Evolutionary conservation across 140 eudicot species (phyloP).

Genomic region (Stevia rebaudiana): DNA sequence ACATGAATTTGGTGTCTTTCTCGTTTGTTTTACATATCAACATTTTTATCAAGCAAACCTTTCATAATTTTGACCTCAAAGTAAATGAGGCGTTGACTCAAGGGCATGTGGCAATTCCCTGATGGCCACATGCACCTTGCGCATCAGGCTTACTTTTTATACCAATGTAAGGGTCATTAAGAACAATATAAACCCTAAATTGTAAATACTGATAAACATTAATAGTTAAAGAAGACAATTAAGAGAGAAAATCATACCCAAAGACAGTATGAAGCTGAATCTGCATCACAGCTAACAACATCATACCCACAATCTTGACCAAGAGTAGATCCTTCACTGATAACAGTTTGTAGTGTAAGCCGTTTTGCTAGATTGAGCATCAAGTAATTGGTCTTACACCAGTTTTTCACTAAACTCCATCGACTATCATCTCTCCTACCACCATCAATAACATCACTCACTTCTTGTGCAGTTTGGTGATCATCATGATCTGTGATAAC

Average conservation of each 20-base stretch:
- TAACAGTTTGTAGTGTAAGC: conserved; percentile 37
- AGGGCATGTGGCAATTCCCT: no score
- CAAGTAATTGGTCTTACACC: conserved; percentile 44
- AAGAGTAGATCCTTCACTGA: conserved; percentile 41
- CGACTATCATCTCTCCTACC: conserved; percentile 19
- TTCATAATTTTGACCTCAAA: no score
- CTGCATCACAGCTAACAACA: conserved; percentile 43
- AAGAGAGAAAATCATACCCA: conserved; percentile 49
- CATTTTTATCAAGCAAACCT: no score
- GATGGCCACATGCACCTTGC: no score
- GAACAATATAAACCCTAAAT: not conserved
- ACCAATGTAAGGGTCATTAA: no score
- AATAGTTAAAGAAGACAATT: not conserved
- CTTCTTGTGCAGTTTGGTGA: not conserved
- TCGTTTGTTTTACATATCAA: no score
- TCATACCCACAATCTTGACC: conserved; percentile 26
- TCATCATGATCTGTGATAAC: conserved; percentile 5
- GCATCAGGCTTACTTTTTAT: no score
- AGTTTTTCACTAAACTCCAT: conserved; percentile 31
- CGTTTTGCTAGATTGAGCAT: conserved; percentile 58
- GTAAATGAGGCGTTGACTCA: no score
- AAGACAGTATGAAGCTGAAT: conserved; percentile 63
- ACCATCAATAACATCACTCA: not conserved
- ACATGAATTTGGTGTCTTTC: no score
- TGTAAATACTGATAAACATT: not conserved